Percentiles rank a stretch among this genome's conserved stretches.
Evolutionary conservation across 176 grass and related monocot species (phyloP).

Genomic region (bread wheat (Triticum aestivum)): DNA sequence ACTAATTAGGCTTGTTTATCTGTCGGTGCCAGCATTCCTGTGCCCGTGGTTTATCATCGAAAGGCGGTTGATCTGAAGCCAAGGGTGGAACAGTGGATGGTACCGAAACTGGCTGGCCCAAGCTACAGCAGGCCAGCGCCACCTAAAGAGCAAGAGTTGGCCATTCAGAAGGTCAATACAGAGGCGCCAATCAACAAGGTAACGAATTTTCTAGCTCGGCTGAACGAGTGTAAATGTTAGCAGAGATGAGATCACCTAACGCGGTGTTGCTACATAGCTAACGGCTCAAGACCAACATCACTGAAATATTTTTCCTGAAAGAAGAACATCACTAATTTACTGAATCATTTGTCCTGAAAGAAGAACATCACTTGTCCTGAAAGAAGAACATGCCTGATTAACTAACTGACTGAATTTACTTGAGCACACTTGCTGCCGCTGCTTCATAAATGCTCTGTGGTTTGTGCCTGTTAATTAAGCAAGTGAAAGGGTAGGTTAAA

Average conservation of each 20-base stretch:
- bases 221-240: neutral
- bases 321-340: no score
- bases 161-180: conserved; percentile 2
- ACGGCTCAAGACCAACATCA: no score
- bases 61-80: conserved; percentile 7
- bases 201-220: conserved; percentile 1
- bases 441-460: no score
- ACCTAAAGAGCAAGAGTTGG: conserved; percentile 26
- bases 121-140: conserved; percentile 5
- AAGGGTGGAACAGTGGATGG: conserved; percentile 19
- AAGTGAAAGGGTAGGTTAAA: no score
- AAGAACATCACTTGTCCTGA: no score
- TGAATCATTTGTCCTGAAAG: no score
- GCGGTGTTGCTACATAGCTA: neutral
- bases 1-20: conserved; percentile 10
- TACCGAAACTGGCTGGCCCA: conserved; percentile 15
- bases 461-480: no score
- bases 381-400: no score
- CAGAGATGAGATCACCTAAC: neutral
- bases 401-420: no score
- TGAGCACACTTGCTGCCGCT: no score
- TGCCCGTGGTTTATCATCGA: neutral
- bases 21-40: conserved; percentile 25
- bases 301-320: no score
- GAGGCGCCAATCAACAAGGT: conserved; percentile 24